phyloP scores from a whole-genome alignment of 2,329 filamentous ascomycete species.

The Dactylellina cionopaga region DNA sequence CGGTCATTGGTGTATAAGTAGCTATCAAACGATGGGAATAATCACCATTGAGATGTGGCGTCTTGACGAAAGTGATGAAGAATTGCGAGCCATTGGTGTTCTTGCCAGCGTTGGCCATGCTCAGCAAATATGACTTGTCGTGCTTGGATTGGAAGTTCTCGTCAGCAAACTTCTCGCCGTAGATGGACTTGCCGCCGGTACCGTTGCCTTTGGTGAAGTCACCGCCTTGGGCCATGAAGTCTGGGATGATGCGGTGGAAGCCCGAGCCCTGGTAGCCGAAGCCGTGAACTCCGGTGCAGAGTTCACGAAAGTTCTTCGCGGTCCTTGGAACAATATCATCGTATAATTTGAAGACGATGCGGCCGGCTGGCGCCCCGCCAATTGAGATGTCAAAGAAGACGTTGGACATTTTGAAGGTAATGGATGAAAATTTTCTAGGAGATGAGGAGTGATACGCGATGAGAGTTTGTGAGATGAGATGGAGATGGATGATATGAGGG shows the following conservation, averaged over 20 bases:
- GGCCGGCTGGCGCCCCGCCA: constrained; percentile 63
- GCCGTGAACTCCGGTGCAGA: constrained; percentile 86
- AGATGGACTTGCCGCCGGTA: constrained; percentile 65
- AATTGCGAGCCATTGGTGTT: constrained; percentile 97
- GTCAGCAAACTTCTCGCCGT: constrained; percentile 82
- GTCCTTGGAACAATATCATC: constrained; percentile 86
- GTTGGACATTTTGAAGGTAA: too few species aligned
- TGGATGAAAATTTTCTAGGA: too few species aligned
- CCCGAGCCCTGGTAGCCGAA: constrained; percentile 82
- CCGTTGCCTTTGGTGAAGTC: constrained; percentile 82
- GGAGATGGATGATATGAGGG: too few species aligned
- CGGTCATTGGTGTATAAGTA: too few species aligned
- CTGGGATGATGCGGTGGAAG: constrained; percentile 91
- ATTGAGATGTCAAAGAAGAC: constrained; percentile 21
- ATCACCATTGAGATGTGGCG: constrained; percentile 84
- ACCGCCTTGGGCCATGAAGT: too few species aligned
- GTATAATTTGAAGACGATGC: constrained; percentile 90
- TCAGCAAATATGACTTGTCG: constrained; percentile 89
- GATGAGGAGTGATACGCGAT: too few species aligned
- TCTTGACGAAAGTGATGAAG: constrained; percentile 94
- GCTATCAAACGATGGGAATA: too few species aligned
- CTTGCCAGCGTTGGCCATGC: constrained; percentile 96
- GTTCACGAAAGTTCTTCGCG: constrained; percentile 77
- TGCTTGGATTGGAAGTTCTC: constrained; percentile 98
- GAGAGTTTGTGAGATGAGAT: too few species aligned